Percentiles rank a stretch among this genome's conserved stretches.
Conservation (phyloP, 139 green algal species). For the Micractinium conductrix region DNA sequence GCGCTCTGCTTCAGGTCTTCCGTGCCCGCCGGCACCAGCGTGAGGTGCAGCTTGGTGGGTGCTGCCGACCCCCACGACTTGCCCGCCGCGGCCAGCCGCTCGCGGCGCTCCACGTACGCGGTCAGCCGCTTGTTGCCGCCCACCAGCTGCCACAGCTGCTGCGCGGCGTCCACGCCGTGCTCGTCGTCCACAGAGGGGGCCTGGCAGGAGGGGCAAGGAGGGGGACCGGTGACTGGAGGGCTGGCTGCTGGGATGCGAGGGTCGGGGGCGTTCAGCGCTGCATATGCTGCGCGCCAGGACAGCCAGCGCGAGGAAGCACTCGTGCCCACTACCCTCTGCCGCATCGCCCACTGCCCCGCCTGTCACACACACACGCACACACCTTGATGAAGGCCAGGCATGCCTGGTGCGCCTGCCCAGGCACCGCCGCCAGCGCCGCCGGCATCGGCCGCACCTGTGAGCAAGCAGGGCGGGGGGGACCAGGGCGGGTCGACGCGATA, state of each 20-base stretch:
- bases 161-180: conserved; percentile 64
- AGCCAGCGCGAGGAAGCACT: too few species aligned
- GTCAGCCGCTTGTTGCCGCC: conserved; percentile 41
- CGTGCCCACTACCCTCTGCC: conserved; percentile 27
- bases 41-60: conserved; percentile 58
- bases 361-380: conserved; percentile 1
- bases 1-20: conserved; percentile 13
- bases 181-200: conserved; percentile 68
- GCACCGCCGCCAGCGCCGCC: conserved; percentile 72
- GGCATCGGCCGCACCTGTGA: conserved; percentile 67
- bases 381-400: conserved; percentile 68
- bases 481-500: too few species aligned
- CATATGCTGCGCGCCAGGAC: too few species aligned
- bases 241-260: too few species aligned
- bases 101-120: conserved; percentile 47
- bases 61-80: conserved; percentile 53
- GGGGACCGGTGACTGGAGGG: too few species aligned
- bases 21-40: conserved; percentile 23
- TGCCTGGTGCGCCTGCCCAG: conserved; percentile 65
- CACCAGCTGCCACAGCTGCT: conserved; percentile 46
- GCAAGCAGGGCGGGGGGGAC: too few species aligned
- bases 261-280: too few species aligned
- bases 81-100: conserved; percentile 49
- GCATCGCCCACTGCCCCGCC: conserved; percentile 35
- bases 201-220: too few species aligned